Base-by-base conservation (phyloP, 73 alveolate genomes). In the Blepharisma japonicum region DNA sequence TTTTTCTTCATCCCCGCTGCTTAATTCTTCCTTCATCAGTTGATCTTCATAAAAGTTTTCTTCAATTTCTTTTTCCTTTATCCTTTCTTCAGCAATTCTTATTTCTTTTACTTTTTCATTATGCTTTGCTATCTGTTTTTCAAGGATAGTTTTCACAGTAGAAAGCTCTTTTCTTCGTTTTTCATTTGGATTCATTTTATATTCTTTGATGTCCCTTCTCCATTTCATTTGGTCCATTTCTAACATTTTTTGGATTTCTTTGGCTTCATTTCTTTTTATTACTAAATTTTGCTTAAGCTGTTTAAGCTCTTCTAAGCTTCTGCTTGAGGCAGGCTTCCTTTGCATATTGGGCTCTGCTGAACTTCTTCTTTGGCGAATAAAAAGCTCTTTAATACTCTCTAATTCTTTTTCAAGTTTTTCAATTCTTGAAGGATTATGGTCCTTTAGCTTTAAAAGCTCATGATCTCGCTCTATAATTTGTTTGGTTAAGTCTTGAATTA, bases 1-100 rank as follows among this genome's bases (percentile, higher is more conserved):
- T 14, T 38, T n/a, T 45, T 70, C 80, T 45, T 70, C 80, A 70
- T 47, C 66, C n/a, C 20, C 80, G 27, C 80, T 70, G n/a, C 32
- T 21, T 70, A 53, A 53, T 20, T 53, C 23, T 53, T 53, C 68
- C 23, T 53, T 53, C 23, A n/a, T n/a, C 23, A 53, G 2, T 53
- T 53, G 23, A 3, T 20, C 68, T 53, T 53, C 32, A 14, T n/a
- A 53, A 0, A 20, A n/a, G 32, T 70, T 20, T 14, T 7, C 45
- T 7, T 70, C 39, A 0, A 14, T 9, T 14, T 70, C 38, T 39
- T 70, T 45, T n/a, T 7, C 27, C 27, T 25, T 70, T 18, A 70
- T 7, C 80, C 11, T 14, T 38, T 70, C 56, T 25, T 70, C 80
- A n/a, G 66, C 56, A 7, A 14, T 11, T 70, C 27, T 47, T 8